These are phyloP conservation scores for Termitomyces sp. DNA, from an alignment of 768 basidiomycete species.

Conservation along the genomic window DNA sequence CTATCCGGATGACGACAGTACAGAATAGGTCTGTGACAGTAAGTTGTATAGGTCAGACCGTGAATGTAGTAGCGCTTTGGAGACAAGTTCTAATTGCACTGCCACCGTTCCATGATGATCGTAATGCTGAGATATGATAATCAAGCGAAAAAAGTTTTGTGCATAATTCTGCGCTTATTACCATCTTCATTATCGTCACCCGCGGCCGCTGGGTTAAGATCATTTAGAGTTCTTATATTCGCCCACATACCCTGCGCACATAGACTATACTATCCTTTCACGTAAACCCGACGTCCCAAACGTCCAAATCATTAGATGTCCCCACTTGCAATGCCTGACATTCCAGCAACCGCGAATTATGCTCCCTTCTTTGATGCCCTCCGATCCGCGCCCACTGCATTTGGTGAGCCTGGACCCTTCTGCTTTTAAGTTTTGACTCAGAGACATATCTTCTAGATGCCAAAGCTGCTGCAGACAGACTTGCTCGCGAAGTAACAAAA, in stretches of 20 bases:
- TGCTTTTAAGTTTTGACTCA: constrained; percentile 1
- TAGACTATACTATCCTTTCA: constrained; percentile 9
- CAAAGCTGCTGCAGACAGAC: constrained; percentile 75
- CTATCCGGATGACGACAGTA: constrained; percentile 51
- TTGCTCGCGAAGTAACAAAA: constrained; percentile 68
- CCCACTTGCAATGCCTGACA: neutral
- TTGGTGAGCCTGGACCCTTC: constrained; percentile 32
- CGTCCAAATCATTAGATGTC: neutral
- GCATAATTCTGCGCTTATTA: neutral
- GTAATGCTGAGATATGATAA: neutral
- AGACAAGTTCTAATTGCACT: neutral
- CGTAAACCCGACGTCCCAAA: constrained; percentile 10
- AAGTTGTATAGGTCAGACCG: constrained; percentile 16
- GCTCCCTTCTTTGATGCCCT: constrained; percentile 44
- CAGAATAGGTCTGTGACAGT: neutral
- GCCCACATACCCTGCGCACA: constrained; percentile 5
- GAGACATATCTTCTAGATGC: constrained; percentile 50
- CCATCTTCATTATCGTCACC: constrained; percentile 3
- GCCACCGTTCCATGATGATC: constrained; percentile 6
- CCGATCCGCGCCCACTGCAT: constrained; percentile 55
- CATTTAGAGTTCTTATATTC: neutral
- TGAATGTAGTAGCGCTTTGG: no score
- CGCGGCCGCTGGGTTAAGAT: neutral
- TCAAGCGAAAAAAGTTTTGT: constrained; percentile 8
- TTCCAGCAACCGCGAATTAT: constrained; percentile 27